Evolutionary conservation across 257 asterid species (phyloP).

Genomic region (Knoxia roxburghii): DNA sequence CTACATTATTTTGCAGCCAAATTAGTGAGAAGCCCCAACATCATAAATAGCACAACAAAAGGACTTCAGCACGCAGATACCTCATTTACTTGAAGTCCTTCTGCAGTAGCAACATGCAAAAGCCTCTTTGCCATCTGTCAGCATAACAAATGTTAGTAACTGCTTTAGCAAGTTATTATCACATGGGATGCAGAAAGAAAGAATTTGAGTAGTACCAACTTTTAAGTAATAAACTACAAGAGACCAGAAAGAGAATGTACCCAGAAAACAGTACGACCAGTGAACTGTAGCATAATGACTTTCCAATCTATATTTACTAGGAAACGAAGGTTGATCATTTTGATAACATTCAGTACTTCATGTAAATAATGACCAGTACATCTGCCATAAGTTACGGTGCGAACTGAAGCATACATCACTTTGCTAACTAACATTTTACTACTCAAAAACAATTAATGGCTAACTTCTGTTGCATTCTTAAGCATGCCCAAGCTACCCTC

Average conservation of each 20-base stretch:
- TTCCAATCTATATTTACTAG: background rate
- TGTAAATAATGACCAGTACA: background rate
- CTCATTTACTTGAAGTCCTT: conserved; percentile 84
- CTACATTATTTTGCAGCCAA: background rate
- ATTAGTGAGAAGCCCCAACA: background rate
- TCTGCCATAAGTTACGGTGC: background rate
- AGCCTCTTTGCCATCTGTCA: conserved; percentile 91
- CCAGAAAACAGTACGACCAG: background rate
- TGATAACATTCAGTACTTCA: background rate
- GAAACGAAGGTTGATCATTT: background rate
- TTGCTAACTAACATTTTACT: background rate
- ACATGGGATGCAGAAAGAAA: conserved; percentile 19
- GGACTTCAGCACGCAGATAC: conserved; percentile 29
- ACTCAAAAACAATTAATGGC: background rate
- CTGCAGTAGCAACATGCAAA: conserved; percentile 67
- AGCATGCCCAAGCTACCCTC: background rate
- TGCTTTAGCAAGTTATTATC: conserved; percentile 12
- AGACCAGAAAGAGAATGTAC: background rate
- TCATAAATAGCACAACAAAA: background rate
- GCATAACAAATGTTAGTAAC: conserved; percentile 23
- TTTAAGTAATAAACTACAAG: background rate
- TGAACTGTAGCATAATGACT: background rate
- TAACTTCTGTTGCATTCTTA: background rate
- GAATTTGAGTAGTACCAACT: background rate
- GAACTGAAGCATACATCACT: background rate